Conservation (phyloP, 768 basidiomycete species). For the Cubamyces lactineus region DNA sequence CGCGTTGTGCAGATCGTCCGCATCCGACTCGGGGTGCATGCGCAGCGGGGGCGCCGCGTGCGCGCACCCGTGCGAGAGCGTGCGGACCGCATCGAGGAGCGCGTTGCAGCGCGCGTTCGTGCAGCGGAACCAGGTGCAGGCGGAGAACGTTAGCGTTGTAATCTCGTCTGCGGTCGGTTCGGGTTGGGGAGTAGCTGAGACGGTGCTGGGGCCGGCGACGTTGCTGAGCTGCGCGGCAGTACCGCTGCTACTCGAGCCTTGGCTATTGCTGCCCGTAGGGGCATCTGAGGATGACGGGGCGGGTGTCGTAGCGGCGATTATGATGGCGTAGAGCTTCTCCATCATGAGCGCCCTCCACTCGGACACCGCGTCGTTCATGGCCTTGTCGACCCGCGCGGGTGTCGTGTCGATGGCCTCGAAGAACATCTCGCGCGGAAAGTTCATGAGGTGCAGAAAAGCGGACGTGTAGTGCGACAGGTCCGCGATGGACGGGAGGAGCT, state of each 20-base stretch:
- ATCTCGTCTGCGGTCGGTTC: neutral
- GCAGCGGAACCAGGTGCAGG: conserved; percentile 19
- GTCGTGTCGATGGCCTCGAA: neutral
- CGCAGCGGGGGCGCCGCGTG: neutral
- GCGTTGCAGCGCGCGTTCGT: conserved; percentile 7
- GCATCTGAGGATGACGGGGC: neutral
- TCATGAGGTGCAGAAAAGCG: conserved; percentile 5
- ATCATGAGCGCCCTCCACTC: conserved; percentile 1
- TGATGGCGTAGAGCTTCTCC: conserved; percentile 1
- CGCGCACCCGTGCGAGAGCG: conserved; percentile 16
- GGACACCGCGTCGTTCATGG: neutral
- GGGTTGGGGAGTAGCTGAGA: neutral
- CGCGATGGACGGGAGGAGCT: conserved; percentile 8
- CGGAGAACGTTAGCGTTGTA: neutral
- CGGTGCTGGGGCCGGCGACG: neutral
- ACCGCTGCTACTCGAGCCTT: neutral
- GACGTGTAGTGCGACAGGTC: conserved; percentile 14
- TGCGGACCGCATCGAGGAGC: conserved; percentile 12
- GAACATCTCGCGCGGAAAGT: neutral
- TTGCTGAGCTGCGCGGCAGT: neutral
- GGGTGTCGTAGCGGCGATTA: neutral
- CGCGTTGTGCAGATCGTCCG: conserved; percentile 17
- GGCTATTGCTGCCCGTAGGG: neutral
- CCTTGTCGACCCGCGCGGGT: neutral
- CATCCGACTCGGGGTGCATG: conserved; percentile 3